Conservation (phyloP, 257 asterid genomes). For the Solanum pinnatisectum region DNA sequence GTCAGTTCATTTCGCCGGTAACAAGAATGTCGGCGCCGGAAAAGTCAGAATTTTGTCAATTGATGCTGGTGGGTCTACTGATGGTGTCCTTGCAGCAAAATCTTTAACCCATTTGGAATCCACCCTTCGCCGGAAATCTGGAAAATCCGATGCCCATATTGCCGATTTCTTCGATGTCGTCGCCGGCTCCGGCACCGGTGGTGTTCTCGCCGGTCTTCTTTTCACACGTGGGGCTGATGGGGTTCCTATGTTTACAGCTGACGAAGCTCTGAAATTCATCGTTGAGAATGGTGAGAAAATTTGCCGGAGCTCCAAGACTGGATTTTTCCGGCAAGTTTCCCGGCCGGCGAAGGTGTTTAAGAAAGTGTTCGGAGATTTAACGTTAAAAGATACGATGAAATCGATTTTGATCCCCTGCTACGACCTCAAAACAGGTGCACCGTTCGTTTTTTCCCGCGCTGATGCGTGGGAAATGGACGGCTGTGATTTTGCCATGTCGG, state of each 20-base stretch:
- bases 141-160: neutral
- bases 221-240: constrained; percentile 54
- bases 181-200: constrained; percentile 74
- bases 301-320: neutral
- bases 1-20: neutral
- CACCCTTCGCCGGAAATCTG: constrained; percentile 25
- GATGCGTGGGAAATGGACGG: constrained; percentile 79
- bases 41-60: constrained; percentile 64
- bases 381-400: constrained; percentile 61
- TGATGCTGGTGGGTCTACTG: constrained; percentile 62
- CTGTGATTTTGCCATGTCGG: constrained; percentile 58
- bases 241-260: constrained; percentile 38
- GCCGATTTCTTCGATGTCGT: constrained; percentile 50
- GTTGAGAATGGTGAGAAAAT: constrained; percentile 18
- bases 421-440: constrained; percentile 58
- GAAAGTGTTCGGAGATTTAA: constrained; percentile 47
- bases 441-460: constrained; percentile 70
- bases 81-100: constrained; percentile 63
- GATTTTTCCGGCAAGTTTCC: constrained; percentile 20
- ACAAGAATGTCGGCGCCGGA: constrained; percentile 11
- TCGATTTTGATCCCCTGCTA: constrained; percentile 73
- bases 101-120: constrained; percentile 35
- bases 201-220: constrained; percentile 57
- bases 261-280: constrained; percentile 39
- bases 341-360: constrained; percentile 22